Percentiles rank a stretch among this genome's conserved stretches.
Conservation (phyloP, 352 stramenopile genomes). For the Pythium phragmiticola region DNA sequence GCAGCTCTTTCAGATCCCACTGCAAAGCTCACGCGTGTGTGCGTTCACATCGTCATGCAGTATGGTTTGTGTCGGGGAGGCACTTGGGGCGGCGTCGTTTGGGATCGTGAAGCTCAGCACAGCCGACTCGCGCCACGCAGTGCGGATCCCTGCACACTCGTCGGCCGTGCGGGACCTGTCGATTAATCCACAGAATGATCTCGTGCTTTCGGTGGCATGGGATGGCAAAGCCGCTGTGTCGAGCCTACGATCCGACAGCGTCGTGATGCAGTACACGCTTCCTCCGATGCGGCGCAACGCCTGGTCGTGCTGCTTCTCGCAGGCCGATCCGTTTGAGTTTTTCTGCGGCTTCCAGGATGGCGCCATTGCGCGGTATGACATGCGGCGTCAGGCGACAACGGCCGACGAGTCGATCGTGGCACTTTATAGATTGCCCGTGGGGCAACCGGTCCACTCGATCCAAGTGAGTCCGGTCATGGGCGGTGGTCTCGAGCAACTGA, state of each 20-base stretch:
- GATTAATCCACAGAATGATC: slow-evolving; percentile 34
- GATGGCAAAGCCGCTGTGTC: slow-evolving; percentile 59
- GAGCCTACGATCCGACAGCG: slow-evolving; percentile 38
- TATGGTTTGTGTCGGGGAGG: slow-evolving; percentile 55
- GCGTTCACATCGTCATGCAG: slow-evolving; percentile 44
- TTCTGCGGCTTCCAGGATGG: slow-evolving; percentile 28
- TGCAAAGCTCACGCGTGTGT: slow-evolving; percentile 54
- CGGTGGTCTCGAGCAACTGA: slow-evolving; percentile 13
- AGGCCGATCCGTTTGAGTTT: slow-evolving; percentile 19
- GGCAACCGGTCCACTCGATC: slow-evolving; percentile 24
- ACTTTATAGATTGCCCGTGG: slow-evolving; percentile 15
- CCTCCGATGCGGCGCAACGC: slow-evolving; percentile 41
- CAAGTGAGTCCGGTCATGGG: slow-evolving; percentile 10
- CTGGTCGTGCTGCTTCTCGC: slow-evolving; percentile 24
- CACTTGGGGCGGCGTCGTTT: slow-evolving; percentile 29
- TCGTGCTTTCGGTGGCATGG: slow-evolving; percentile 56
- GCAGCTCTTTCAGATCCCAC: slow-evolving; percentile 32
- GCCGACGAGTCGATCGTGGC: slow-evolving; percentile 1
- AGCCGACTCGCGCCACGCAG: slow-evolving; percentile 32
- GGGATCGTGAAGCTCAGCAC: slow-evolving; percentile 49
- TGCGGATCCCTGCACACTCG: slow-evolving; percentile 37
- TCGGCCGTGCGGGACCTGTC: slow-evolving; percentile 56
- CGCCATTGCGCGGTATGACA: slow-evolving; percentile 23
- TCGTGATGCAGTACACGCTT: slow-evolving; percentile 40
- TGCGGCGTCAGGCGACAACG: slow-evolving; percentile 12